Evolutionary conservation across 148 eudicot genomes (phyloP).

Genomic region (Persicaria maculosa): DNA sequence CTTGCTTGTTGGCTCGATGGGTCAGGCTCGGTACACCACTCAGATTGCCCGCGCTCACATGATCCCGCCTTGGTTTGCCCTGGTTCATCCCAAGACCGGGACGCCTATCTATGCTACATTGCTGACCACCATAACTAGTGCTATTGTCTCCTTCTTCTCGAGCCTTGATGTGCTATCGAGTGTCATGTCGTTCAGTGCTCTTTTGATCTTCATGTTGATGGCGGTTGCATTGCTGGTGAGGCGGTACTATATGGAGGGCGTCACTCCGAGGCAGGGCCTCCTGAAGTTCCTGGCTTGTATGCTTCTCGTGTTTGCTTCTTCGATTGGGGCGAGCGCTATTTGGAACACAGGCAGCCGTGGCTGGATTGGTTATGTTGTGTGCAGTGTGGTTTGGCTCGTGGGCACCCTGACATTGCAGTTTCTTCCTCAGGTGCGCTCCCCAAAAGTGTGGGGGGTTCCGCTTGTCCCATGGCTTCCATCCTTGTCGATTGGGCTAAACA

Average conservation of each 20-base stretch:
- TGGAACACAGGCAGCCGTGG: conserved; percentile 39
- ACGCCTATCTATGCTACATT: conserved; percentile 82
- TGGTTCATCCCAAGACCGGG: conserved; percentile 73
- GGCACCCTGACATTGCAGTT: conserved; percentile 60
- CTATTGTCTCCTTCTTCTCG: conserved; percentile 62
- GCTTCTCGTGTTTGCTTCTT: conserved; percentile 40
- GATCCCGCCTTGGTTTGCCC: conserved; percentile 91
- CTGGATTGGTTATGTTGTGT: conserved; percentile 50
- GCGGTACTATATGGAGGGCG: conserved; percentile 65
- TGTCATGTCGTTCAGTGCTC: conserved; percentile 74
- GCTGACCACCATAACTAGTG: conserved; percentile 51
- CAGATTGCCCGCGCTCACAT: conserved; percentile 91
- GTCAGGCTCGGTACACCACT: conserved; percentile 88
- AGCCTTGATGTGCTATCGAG: conserved; percentile 85
- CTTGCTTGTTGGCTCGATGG: conserved; percentile 73
- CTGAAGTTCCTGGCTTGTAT: conserved; percentile 42
- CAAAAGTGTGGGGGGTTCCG: conserved; percentile 90
- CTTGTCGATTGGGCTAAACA: conserved; percentile 60
- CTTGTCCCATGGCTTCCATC: conserved; percentile 90
- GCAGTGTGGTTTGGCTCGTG: conserved; percentile 44
- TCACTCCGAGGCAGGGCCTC: conserved; percentile 35
- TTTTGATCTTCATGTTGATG: conserved; percentile 89
- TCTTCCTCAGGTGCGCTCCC: conserved; percentile 48
- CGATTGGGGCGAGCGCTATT: conserved; percentile 43
- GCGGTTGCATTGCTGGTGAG: conserved; percentile 83